Base-by-base conservation (phyloP, 306 rosid species). In the Rosa persica region DNA sequence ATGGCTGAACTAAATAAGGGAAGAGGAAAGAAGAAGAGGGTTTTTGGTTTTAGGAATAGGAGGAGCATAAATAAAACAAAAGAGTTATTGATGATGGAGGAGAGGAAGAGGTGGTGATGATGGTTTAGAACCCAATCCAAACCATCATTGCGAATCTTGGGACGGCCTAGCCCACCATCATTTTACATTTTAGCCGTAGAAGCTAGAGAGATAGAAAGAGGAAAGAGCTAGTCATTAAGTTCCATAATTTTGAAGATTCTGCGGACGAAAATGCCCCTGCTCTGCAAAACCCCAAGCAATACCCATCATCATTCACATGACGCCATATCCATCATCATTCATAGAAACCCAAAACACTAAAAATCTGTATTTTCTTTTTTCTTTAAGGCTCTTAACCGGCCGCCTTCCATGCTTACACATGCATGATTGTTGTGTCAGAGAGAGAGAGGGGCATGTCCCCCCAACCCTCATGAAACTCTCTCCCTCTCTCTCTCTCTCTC, bases 331-430 rank as follows among this genome's bases (percentile, higher is more conserved):
- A 87, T 85, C 88, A 84, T 86, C 86, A 73, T 77, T 25, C 62
- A 64, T 25, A 79, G 52, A 80, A 80, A 85, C 72, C 80, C 78
- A 38, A 78, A 75, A 85, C 86, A 86, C 49, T 30, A 75, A 75
- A 58, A 43, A 51, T 36, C 39, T 70, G n/a, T 70, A 30, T 52
- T 67, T 77, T 39, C 36, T 66, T 47, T 49, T 76, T 85, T 86
- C 89, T 88, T 87, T 84, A 80, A 79, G 90, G 83, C 83, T 87
- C 89, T 80, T 89, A 91, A 87, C 94, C 96, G 93, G 99, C 99
- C 99, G 99, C 93, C 99, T 93, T 96, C 96, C 96, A 88, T 93
- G 99, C 97, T 96, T 96, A 89, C 98, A 86, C 85, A 79, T 89
- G 89, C 93, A 96, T 93, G 99, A 96, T 96, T 96, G 98, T 82